Percentiles rank a stretch among this genome's conserved stretches.
Conservation (phyloP, 176 grass and related monocot genomes). For the Paspalum notatum region DNA sequence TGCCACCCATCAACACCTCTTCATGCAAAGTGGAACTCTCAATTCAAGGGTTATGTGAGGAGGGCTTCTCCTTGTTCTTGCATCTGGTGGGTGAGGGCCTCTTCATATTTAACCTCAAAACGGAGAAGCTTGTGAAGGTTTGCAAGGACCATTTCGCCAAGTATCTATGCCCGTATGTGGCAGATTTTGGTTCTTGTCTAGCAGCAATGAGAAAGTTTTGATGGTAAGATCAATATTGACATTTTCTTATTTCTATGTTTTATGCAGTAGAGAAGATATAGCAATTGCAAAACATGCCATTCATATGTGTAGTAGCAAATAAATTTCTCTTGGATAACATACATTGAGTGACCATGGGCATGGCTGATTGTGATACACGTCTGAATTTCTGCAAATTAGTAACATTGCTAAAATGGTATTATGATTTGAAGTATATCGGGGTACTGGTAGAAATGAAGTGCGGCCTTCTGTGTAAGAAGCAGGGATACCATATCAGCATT, state of each 20-base stretch:
- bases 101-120: constrained; percentile 13
- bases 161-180: constrained; percentile 21
- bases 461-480: too few species aligned
- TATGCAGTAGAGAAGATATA: too few species aligned
- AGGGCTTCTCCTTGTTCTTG: constrained; percentile 32
- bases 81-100: constrained; percentile 5
- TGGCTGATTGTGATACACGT: too few species aligned
- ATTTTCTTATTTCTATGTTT: neutral
- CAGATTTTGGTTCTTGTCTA: constrained; percentile 17
- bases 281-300: too few species aligned
- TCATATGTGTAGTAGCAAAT: too few species aligned
- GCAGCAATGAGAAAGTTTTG: constrained; percentile 27
- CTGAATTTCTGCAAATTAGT: too few species aligned
- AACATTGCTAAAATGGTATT: too few species aligned
- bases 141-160: constrained; percentile 8
- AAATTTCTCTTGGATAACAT: too few species aligned
- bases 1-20: neutral
- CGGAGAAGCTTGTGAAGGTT: neutral
- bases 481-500: too few species aligned
- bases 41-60: constrained; percentile 20
- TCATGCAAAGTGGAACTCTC: neutral
- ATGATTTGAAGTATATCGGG: too few species aligned
- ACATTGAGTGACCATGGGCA: too few species aligned
- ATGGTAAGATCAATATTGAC: constrained; percentile 13
- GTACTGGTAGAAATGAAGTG: too few species aligned